Conservation (phyloP, 1,284 basidiomycete genomes). For the Chalciporus sp. region DNA sequence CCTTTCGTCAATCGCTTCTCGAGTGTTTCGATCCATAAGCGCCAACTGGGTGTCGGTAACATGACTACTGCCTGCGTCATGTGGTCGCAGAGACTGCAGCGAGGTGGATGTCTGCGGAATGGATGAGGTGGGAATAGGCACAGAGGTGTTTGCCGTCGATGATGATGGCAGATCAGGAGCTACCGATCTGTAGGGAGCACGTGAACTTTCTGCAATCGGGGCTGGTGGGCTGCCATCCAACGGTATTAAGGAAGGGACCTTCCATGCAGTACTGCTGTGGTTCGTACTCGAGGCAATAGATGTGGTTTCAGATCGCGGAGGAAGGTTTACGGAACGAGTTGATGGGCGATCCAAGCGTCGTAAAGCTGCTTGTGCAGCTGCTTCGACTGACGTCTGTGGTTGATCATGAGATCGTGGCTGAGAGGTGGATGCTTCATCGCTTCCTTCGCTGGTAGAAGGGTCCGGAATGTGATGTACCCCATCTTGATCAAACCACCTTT, state of each 20-base stretch:
- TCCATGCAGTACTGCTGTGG: constrained; percentile 22
- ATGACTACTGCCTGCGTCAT: constrained; percentile 34
- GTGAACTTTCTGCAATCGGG: constrained; percentile 2
- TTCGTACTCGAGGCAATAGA: constrained; percentile 9
- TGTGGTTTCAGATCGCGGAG: constrained; percentile 10
- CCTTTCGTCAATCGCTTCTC: constrained; percentile 83
- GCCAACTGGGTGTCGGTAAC: constrained; percentile 62
- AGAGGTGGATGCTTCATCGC: constrained; percentile 7
- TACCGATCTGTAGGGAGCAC: constrained; percentile 6
- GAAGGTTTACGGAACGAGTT: background rate
- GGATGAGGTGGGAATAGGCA: background rate
- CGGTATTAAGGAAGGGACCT: constrained; percentile 54
- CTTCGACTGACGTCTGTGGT: constrained; percentile 41
- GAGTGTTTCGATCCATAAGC: constrained; percentile 62
- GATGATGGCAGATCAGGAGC: constrained; percentile 2
- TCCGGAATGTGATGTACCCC: constrained; percentile 4
- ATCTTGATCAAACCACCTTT: constrained; percentile 28
- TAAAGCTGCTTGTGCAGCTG: constrained; percentile 48
- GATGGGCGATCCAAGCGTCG: constrained; percentile 34
- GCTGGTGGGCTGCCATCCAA: constrained; percentile 40
- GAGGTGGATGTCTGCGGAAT: background rate
- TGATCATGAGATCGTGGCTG: constrained; percentile 15
- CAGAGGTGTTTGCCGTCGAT: background rate
- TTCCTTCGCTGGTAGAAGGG: constrained; percentile 10
- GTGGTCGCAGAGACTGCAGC: background rate